Conservation (phyloP, 345 rosid genomes). For the Trapa bicornis region DNA sequence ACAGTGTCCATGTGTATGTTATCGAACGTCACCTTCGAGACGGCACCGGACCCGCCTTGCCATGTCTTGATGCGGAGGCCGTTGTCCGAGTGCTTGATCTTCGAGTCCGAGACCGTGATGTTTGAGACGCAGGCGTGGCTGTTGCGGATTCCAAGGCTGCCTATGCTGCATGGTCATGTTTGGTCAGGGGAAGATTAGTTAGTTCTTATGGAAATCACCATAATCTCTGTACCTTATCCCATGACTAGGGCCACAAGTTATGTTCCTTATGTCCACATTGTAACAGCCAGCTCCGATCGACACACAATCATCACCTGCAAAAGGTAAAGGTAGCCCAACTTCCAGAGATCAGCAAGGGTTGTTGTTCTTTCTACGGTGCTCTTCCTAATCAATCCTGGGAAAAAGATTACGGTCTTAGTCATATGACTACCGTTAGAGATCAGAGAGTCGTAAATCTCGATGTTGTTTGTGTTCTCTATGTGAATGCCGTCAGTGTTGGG, state of each 20-base stretch:
- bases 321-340: background rate
- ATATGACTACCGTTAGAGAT: constrained; percentile 57
- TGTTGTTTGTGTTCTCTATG: constrained; percentile 46
- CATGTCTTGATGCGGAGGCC: constrained; percentile 97
- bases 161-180: constrained; percentile 38
- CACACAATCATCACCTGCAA: constrained; percentile 86
- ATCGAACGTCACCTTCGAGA: constrained; percentile 54
- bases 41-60: constrained; percentile 97
- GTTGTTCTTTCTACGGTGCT: background rate
- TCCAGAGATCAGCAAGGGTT: too few relatives aligned
- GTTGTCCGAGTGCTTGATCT: constrained; percentile 54
- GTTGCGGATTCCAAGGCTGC: constrained; percentile 82
- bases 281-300: constrained; percentile 83
- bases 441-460: constrained; percentile 61
- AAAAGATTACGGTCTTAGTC: background rate
- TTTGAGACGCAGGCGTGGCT: constrained; percentile 83
- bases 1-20: constrained; percentile 79
- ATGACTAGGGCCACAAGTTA: constrained; percentile 93
- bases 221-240: constrained; percentile 61
- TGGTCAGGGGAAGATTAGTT: too few relatives aligned
- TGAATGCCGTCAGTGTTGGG: constrained; percentile 97
- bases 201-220: too few relatives aligned
- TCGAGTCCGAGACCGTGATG: constrained; percentile 73
- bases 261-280: constrained; percentile 71
- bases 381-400: background rate